These are phyloP conservation scores for Testicularia cyperi DNA, from an alignment of 1,284 basidiomycete genomes.

Conservation along the genomic window DNA sequence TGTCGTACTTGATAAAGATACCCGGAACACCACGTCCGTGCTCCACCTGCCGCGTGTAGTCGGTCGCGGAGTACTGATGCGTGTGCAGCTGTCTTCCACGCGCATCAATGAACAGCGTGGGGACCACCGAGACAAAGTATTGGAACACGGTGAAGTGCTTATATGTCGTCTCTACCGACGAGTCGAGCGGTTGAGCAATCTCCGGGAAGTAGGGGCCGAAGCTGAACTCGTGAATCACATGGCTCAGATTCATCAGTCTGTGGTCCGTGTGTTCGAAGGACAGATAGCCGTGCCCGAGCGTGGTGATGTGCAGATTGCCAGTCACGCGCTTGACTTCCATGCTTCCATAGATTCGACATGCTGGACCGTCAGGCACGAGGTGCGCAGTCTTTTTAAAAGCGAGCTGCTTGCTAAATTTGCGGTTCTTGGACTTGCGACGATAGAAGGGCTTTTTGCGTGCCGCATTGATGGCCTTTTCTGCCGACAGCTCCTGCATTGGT, in stretches of 20 bases:
- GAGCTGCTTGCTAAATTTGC: conserved; percentile 64
- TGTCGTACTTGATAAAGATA: conserved; percentile 69
- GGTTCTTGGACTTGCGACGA: conserved; percentile 24
- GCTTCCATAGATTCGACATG: conserved; percentile 83
- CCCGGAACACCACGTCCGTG: conserved; percentile 77
- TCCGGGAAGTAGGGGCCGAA: conserved; percentile 96
- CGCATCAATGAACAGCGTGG: conserved; percentile 83
- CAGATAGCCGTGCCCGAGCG: conserved; percentile 88
- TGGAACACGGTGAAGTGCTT: conserved; percentile 71
- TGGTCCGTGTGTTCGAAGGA: conserved; percentile 86
- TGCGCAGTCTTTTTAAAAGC: conserved; percentile 57
- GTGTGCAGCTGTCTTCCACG: conserved; percentile 69
- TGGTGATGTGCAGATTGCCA: conserved; percentile 69
- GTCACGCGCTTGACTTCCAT: conserved; percentile 87
- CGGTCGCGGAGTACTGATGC: conserved; percentile 92
- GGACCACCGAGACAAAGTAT: conserved; percentile 92
- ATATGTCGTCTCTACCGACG: conserved; percentile 71
- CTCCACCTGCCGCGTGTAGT: conserved; percentile 77
- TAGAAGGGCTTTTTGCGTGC: conserved; percentile 27
- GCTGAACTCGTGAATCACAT: conserved; percentile 93
- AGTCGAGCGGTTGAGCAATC: conserved; percentile 87
- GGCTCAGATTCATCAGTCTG: conserved; percentile 81
- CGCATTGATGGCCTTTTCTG: conserved; percentile 32
- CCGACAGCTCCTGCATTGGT: conserved; percentile 48
- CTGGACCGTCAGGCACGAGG: conserved; percentile 62